Evolutionary conservation across 2,329 filamentous ascomycete species (phyloP).

Genomic region (Claviceps capensis): DNA sequence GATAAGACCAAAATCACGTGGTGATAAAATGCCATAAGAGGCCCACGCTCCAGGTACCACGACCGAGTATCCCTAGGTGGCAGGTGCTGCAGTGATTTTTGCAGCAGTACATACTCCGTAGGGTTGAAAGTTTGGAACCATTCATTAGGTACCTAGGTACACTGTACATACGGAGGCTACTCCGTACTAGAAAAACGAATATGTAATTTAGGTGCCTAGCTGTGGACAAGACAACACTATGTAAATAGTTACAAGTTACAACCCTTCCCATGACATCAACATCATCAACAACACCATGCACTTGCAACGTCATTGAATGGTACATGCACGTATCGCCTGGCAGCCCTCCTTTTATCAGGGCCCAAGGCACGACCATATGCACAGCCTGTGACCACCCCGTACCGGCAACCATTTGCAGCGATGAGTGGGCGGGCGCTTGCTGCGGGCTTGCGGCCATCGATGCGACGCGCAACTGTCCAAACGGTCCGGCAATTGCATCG

Average conservation of each 20-base stretch:
- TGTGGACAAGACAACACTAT: too few relatives aligned
- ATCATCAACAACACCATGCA: neutral
- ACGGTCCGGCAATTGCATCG: slow-evolving; percentile 51
- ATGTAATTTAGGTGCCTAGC: too few relatives aligned
- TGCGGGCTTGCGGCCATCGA: slow-evolving; percentile 53
- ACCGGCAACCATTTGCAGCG: slow-evolving; percentile 3
- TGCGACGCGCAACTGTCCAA: slow-evolving; percentile 44
- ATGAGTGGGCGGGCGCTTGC: slow-evolving; percentile 39
- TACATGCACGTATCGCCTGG: neutral
- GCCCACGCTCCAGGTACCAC: too few relatives aligned
- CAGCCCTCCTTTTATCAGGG: neutral
- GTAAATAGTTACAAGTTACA: neutral
- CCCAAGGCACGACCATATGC: neutral
- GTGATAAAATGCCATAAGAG: slow-evolving; percentile 1
- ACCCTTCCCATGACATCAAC: neutral
- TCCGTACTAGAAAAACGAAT: too few relatives aligned
- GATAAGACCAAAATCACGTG: slow-evolving; percentile 14
- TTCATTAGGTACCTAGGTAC: too few relatives aligned
- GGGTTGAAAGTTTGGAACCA: too few relatives aligned
- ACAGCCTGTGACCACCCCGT: neutral
- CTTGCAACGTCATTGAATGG: neutral
- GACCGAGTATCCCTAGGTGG: too few relatives aligned
- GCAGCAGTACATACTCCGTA: too few relatives aligned
- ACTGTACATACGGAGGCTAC: too few relatives aligned
- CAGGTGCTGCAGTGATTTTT: too few relatives aligned